These are phyloP conservation scores for Penicillium sumatraense DNA, from an alignment of 2,329 filamentous ascomycete genomes.

Conservation along the genomic window DNA sequence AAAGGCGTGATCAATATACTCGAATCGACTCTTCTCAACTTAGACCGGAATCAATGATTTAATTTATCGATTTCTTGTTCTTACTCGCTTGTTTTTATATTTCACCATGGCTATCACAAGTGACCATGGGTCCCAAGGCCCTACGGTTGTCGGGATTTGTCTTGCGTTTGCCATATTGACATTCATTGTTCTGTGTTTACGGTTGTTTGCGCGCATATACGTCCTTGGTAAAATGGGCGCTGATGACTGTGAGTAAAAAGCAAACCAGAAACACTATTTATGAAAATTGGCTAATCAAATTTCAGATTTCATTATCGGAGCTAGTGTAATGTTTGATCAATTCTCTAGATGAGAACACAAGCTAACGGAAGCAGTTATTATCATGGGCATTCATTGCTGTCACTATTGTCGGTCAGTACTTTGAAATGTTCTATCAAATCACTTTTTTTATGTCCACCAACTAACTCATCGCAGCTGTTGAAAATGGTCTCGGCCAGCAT, in stretches of 20 bases:
- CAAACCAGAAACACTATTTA: no score
- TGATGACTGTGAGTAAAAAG: constrained; percentile 40
- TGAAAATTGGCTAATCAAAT: constrained; percentile 8
- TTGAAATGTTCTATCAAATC: neutral
- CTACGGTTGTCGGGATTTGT: constrained; percentile 38
- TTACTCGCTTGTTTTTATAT: constrained; percentile 4
- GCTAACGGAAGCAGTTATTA: constrained; percentile 29
- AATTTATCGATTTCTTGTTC: neutral
- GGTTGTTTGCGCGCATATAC: constrained; percentile 46
- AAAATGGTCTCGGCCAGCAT: constrained; percentile 26
- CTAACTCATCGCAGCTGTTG: constrained; percentile 20
- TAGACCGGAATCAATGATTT: constrained; percentile 1
- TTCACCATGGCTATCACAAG: constrained; percentile 21
- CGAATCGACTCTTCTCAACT: constrained; percentile 2
- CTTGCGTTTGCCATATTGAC: constrained; percentile 46
- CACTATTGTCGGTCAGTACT: constrained; percentile 36
- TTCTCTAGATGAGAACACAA: neutral
- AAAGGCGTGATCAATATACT: neutral
- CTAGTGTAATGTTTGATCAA: constrained; percentile 30
- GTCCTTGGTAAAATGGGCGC: constrained; percentile 38
- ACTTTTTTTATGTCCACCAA: neutral
- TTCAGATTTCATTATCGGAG: constrained; percentile 35
- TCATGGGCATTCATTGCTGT: constrained; percentile 43
- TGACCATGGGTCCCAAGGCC: constrained; percentile 37
- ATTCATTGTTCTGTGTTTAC: constrained; percentile 41